Evolutionary conservation across 495 filamentous ascomycete species (phyloP).

Genomic region (Penicillium ochrochloron): DNA sequence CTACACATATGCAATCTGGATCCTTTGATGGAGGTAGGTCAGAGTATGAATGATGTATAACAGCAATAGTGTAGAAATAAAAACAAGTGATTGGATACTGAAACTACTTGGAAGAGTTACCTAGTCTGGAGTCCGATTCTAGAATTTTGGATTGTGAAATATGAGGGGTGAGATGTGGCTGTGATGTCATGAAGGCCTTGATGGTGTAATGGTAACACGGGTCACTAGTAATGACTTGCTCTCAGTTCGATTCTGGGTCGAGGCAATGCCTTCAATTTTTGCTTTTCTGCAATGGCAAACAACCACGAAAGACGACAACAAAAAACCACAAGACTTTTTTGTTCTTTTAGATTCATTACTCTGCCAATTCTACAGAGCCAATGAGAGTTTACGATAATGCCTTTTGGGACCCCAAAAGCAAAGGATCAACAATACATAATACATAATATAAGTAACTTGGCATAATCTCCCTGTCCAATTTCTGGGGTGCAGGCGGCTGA

Average conservation of each 20-base stretch:
- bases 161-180: not conserved
- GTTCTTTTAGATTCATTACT: not conserved
- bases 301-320: too few relatives aligned
- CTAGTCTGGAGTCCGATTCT: not conserved
- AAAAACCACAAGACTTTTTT: not conserved
- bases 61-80: not conserved
- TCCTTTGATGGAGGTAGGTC: not conserved
- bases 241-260: slow-evolving; percentile 4
- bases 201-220: slow-evolving; percentile 9
- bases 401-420: not conserved
- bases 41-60: not conserved
- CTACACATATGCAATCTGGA: not conserved
- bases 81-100: not conserved
- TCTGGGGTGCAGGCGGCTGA: slow-evolving; percentile 18
- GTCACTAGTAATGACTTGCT: slow-evolving; percentile 1
- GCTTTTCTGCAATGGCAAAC: not conserved
- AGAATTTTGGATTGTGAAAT: not conserved
- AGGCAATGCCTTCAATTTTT: not conserved
- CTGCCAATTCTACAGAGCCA: not conserved
- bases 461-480: not conserved
- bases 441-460: not conserved
- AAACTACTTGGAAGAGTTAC: not conserved
- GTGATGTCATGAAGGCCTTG: not conserved
- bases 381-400: not conserved
- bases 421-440: not conserved